Percentiles rank a stretch among this genome's conserved stretches.
phyloP scores from a whole-genome alignment of 768 basidiomycete species.

The Saitozyma podzolica region DNA sequence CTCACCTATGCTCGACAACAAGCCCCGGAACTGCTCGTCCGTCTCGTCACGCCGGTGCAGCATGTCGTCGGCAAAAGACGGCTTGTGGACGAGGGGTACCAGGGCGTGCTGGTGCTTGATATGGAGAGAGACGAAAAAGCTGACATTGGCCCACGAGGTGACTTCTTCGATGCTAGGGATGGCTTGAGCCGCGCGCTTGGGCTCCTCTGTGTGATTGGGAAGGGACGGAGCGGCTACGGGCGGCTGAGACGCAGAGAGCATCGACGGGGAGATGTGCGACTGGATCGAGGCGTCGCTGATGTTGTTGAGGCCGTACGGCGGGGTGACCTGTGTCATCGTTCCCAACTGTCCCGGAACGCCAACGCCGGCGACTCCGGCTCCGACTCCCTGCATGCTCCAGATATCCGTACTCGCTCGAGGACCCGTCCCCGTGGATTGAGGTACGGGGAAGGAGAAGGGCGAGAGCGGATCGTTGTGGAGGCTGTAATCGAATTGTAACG shows the following conservation, averaged over 20 bases:
- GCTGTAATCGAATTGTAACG: no score
- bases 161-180: conserved; percentile 17
- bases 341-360: no score
- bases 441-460: no score
- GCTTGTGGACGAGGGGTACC: conserved; percentile 40
- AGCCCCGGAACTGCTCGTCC: conserved; percentile 30
- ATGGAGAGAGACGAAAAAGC: conserved; percentile 35
- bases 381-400: no score
- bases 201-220: neutral
- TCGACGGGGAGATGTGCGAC: neutral
- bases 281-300: neutral
- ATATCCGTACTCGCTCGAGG: no score
- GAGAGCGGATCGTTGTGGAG: no score
- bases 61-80: conserved; percentile 35
- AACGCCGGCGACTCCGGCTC: no score
- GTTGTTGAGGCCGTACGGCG: neutral
- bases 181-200: no score
- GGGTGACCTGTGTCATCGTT: no score
- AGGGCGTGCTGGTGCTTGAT: conserved; percentile 35
- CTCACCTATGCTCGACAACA: conserved; percentile 28
- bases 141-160: conserved; percentile 23
- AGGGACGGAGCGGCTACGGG: neutral
- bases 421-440: no score
- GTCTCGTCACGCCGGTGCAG: conserved; percentile 29
- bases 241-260: neutral